Evolutionary conservation across 192 early-diverging fungal genomes (phyloP).

Genomic region (Coemansia sp.): DNA sequence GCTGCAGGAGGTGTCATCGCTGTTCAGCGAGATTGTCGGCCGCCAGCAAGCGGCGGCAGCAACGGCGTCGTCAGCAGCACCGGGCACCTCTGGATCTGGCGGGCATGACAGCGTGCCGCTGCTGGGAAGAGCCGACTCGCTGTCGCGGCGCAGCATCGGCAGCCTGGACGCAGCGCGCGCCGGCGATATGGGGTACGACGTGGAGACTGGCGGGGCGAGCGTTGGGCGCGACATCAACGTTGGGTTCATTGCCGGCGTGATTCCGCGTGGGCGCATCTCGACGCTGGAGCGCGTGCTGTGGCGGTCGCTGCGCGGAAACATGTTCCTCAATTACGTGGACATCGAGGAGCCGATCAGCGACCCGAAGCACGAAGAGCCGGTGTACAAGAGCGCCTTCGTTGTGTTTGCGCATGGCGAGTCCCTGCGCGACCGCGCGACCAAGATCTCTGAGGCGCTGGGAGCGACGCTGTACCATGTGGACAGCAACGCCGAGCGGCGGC

Average conservation of each 20-base stretch:
- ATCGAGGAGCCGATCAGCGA: constrained; percentile 94
- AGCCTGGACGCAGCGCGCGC: constrained; percentile 46
- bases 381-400: constrained; percentile 97
- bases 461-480: constrained; percentile 93
- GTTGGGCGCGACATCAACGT: constrained; percentile 56
- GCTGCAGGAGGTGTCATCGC: constrained; percentile 66
- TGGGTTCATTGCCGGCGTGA: constrained; percentile 95
- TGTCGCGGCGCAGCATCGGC: constrained; percentile 52
- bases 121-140: constrained; percentile 58
- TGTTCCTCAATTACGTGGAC: constrained; percentile 94
- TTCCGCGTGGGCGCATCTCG: constrained; percentile 75
- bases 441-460: constrained; percentile 93
- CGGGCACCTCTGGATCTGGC: background rate
- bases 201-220: constrained; percentile 20
- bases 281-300: constrained; percentile 96
- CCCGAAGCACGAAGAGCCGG: constrained; percentile 80
- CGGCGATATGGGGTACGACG: constrained; percentile 25
- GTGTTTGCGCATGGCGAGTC: constrained; percentile 97
- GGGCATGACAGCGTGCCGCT: constrained; percentile 57
- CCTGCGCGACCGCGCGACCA: constrained; percentile 84
- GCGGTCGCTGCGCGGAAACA: constrained; percentile 94
- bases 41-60: constrained; percentile 62
- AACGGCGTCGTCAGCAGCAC: background rate
- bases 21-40: constrained; percentile 61
- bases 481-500: constrained; percentile 78